These are phyloP conservation scores for Emydomyces testavorans DNA, from an alignment of 2,329 filamentous ascomycete genomes.

Conservation along the genomic window DNA sequence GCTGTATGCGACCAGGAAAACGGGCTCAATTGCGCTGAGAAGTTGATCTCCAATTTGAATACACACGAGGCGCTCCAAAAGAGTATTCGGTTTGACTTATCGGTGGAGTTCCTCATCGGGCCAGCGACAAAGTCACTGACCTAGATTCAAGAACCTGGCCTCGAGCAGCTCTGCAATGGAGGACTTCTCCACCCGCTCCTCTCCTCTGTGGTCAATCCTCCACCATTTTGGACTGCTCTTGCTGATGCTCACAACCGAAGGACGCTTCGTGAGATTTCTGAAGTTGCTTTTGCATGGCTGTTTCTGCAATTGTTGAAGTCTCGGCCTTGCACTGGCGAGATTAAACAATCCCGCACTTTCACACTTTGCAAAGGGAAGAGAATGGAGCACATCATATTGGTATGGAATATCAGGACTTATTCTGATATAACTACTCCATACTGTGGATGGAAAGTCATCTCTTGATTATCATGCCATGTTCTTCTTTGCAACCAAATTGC, in stretches of 20 bases:
- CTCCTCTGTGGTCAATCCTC: background rate
- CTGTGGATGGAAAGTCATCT: no score
- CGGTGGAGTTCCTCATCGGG: background rate
- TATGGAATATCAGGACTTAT: no score
- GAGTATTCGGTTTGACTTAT: background rate
- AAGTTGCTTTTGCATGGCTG: background rate
- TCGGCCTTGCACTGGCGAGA: background rate
- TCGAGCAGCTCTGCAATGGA: slow-evolving; percentile 5
- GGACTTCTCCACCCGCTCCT: background rate
- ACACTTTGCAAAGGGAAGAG: no score
- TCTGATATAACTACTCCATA: no score
- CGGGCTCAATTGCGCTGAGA: background rate
- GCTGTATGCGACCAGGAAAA: background rate
- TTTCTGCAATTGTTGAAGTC: background rate
- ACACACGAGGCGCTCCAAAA: background rate
- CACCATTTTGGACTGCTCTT: background rate
- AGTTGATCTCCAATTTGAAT: background rate
- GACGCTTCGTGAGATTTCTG: background rate
- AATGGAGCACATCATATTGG: no score
- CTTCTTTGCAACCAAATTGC: no score
- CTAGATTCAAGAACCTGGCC: background rate
- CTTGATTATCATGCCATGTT: no score
- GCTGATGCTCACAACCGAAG: background rate
- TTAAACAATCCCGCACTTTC: no score
- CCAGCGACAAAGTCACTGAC: background rate